A percentile compares a stretch with the other conserved stretches of the same genome.
phyloP scores from a whole-genome alignment of 768 basidiomycete genomes.

The Boletus reticulatus region DNA sequence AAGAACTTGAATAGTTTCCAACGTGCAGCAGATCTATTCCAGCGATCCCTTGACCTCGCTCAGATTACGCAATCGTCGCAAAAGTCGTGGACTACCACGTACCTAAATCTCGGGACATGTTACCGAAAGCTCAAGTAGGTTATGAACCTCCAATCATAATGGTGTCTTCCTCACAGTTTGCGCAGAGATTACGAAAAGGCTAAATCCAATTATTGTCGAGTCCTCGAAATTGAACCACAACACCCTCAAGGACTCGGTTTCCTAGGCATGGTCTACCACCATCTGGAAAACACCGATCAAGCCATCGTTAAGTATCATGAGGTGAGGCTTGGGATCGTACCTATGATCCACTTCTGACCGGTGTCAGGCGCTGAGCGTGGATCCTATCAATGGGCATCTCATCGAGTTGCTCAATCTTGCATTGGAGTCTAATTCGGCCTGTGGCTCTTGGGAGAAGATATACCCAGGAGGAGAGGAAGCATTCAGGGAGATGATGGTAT shows the following conservation, averaged over 20 bases:
- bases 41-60: constrained; percentile 75
- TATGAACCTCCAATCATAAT: background rate
- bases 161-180: constrained; percentile 7
- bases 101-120: constrained; percentile 90
- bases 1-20: constrained; percentile 58
- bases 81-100: constrained; percentile 84
- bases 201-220: constrained; percentile 67
- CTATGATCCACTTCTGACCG: constrained; percentile 1
- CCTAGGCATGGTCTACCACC: constrained; percentile 85
- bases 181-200: constrained; percentile 60
- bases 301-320: constrained; percentile 94
- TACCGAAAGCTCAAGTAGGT: constrained; percentile 76
- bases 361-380: constrained; percentile 67
- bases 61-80: constrained; percentile 83
- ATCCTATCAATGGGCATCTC: constrained; percentile 79
- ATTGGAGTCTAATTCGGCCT: constrained; percentile 50
- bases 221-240: constrained; percentile 85
- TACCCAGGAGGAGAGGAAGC: constrained; percentile 35
- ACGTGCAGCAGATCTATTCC: constrained; percentile 67
- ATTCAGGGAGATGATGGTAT: constrained; percentile 33
- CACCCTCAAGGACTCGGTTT: constrained; percentile 80
- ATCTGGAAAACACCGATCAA: constrained; percentile 66
- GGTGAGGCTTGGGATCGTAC: constrained; percentile 42
- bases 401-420: constrained; percentile 81
- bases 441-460: constrained; percentile 32